phyloP scores from a whole-genome alignment of 2,329 filamentous ascomycete species.

The Alternaria angustiovoidea region DNA sequence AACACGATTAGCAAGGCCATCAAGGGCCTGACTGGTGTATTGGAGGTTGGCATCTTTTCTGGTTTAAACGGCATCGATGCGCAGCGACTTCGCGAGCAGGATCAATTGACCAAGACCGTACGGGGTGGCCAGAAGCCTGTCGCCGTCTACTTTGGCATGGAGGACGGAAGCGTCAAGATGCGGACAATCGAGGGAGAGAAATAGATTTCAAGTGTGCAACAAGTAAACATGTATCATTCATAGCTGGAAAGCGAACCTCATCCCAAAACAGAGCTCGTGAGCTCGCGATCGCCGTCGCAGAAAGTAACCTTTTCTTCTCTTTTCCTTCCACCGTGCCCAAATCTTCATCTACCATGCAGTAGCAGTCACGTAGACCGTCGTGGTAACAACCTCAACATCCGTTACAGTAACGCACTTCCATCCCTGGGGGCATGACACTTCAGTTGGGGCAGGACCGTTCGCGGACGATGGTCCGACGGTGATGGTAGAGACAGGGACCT shows the following conservation, averaged over 20 bases:
- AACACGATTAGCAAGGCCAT: conserved; percentile 75
- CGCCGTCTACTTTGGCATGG: conserved; percentile 93
- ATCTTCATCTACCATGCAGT: conserved; percentile 3
- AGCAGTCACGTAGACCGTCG: conserved; percentile 39
- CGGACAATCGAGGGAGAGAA: conserved; percentile 40
- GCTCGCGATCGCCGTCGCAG: conserved; percentile 26
- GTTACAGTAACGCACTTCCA: conserved; percentile 36
- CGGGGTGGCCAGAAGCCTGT: conserved; percentile 81
- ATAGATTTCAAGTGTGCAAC: conserved; percentile 6
- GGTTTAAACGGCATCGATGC: conserved; percentile 80
- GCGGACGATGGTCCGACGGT: conserved; percentile 27
- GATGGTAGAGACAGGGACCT: conserved; percentile 15
- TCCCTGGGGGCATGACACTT: conserved; percentile 29
- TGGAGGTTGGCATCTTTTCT: conserved; percentile 91
- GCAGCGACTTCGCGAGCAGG: conserved; percentile 54
- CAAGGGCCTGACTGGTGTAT: conserved; percentile 82
- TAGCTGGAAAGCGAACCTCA: conserved; percentile 3
- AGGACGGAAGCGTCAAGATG: conserved; percentile 61
- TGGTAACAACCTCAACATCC: conserved; percentile 34
- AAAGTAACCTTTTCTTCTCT: conserved; percentile 8
- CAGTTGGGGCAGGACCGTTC: conserved; percentile 30
- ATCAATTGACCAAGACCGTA: conserved; percentile 51
- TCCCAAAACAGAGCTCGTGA: conserved; percentile 20
- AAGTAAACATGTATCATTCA: conserved; percentile 11
- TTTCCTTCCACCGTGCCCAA: neutral